Evolutionary conservation across 805 yeast species (phyloP).

Genomic region (Kurtzmaniella cleridarum): DNA sequence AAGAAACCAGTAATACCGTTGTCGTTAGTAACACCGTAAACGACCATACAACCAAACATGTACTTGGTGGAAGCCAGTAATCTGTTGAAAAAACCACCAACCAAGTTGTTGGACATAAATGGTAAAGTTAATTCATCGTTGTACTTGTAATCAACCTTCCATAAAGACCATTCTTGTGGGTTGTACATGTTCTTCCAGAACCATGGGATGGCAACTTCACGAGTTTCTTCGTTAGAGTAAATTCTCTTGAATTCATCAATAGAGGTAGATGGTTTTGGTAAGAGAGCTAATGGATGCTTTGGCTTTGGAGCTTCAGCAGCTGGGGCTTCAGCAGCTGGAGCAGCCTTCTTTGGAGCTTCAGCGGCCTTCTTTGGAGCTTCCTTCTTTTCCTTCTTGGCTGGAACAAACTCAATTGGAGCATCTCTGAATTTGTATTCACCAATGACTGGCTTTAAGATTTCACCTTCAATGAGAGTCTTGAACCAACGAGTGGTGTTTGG

Average conservation of each 20-base stretch:
- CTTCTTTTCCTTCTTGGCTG: conserved; percentile 74
- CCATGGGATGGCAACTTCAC: conserved; percentile 92
- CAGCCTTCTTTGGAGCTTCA: conserved; percentile 22
- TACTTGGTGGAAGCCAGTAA: conserved; percentile 86
- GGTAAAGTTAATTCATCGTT: conserved; percentile 95
- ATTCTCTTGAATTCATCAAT: conserved; percentile 94
- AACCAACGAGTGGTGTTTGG: conserved; percentile 71
- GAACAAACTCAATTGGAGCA: conserved; percentile 59
- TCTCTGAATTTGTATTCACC: conserved; percentile 54
- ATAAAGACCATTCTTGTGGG: conserved; percentile 89
- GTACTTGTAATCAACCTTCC: conserved; percentile 95
- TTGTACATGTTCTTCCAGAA: conserved; percentile 92
- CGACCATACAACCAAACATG: conserved; percentile 90
- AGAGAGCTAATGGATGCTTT: conserved; percentile 84
- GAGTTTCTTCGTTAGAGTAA: conserved; percentile 96
- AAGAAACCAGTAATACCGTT: conserved; percentile 96
- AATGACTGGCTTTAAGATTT: conserved; percentile 43
- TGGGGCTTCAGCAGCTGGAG: conserved; percentile 24
- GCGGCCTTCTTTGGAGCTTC: conserved; percentile 31
- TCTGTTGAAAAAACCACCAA: conserved; percentile 98
- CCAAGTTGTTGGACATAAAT: conserved; percentile 96
- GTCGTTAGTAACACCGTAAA: conserved; percentile 97
- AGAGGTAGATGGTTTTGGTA: conserved; percentile 65
- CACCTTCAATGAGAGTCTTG: conserved; percentile 45
- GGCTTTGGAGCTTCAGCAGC: conserved; percentile 65